phyloP scores from a whole-genome alignment of 768 basidiomycete species.

The Boletus tylopilopsis region DNA sequence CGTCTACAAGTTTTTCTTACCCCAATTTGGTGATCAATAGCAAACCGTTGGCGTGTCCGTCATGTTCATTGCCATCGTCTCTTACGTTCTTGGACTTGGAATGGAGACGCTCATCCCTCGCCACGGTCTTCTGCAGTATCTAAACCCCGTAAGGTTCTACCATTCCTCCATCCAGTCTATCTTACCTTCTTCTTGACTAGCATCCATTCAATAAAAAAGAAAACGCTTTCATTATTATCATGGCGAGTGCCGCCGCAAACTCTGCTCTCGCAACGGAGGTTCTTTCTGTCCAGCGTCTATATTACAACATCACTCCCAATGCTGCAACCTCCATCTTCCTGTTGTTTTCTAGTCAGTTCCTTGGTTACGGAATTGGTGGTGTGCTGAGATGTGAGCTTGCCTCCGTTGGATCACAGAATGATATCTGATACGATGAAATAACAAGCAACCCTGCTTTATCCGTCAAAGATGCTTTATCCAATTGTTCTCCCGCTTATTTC shows the following conservation, averaged over 20 bases:
- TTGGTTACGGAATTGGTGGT: constrained; percentile 56
- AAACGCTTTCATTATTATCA: constrained; percentile 55
- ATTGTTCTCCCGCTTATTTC: constrained; percentile 23
- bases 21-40: constrained; percentile 26
- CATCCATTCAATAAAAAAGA: constrained; percentile 60
- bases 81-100: constrained; percentile 46
- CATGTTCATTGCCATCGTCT: constrained; percentile 52
- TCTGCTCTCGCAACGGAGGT: constrained; percentile 53
- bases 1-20: neutral
- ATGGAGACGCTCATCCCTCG: constrained; percentile 47
- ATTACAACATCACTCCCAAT: constrained; percentile 51
- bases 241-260: constrained; percentile 52
- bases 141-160: constrained; percentile 41
- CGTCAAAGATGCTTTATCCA: constrained; percentile 43
- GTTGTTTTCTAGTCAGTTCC: constrained; percentile 32
- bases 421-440: constrained; percentile 1
- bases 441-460: constrained; percentile 36
- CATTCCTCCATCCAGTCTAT: neutral
- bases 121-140: constrained; percentile 41
- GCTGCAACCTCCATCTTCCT: constrained; percentile 43
- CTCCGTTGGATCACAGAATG: neutral
- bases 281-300: constrained; percentile 50
- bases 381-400: constrained; percentile 41
- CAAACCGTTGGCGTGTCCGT: constrained; percentile 49
- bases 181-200: constrained; percentile 25